These are phyloP conservation scores for Medicago ruthenica DNA, from an alignment of 306 rosid species.

Conservation along the genomic window DNA sequence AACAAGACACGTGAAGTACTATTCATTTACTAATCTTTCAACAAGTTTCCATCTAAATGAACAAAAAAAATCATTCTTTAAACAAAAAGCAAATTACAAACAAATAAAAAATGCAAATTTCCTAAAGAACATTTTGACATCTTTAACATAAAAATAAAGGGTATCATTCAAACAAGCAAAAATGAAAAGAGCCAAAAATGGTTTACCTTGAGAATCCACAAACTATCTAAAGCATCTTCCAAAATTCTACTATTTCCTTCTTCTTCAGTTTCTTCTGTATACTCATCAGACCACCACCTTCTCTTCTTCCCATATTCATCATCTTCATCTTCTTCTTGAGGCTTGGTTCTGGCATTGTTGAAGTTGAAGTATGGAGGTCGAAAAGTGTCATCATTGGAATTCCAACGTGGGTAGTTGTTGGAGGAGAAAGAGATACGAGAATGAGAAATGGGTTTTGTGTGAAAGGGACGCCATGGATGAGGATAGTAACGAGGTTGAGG, in stretches of 20 bases:
- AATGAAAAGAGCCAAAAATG: not conserved
- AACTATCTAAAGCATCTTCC: conserved; percentile 60
- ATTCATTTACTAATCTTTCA: not conserved
- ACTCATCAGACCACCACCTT: conserved; percentile 84
- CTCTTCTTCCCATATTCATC: conserved; percentile 57
- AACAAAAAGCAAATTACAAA: not conserved
- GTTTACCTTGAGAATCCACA: conserved; percentile 84
- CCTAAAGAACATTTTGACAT: not conserved
- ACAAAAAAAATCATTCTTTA: not conserved
- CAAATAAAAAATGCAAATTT: not conserved
- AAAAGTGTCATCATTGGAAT: conserved; percentile 74
- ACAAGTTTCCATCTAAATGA: not conserved
- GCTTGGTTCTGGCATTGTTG: conserved; percentile 43
- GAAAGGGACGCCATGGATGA: conserved; percentile 53
- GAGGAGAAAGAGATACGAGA: conserved; percentile 52
- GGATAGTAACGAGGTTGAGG: conserved; percentile 36
- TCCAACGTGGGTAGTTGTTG: conserved; percentile 72
- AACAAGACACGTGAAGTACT: not conserved
- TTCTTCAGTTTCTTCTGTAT: conserved; percentile 50
- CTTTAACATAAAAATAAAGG: conserved; percentile 12
- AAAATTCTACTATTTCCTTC: conserved; percentile 54
- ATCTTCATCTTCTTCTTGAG: conserved; percentile 38
- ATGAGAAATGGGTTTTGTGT: conserved; percentile 30
- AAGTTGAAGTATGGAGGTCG: conserved; percentile 60
- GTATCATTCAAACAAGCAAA: conserved; percentile 19